Evolutionary conservation across 129 eudicot genomes (phyloP).

Genomic region (Kitagawia praeruptora): DNA sequence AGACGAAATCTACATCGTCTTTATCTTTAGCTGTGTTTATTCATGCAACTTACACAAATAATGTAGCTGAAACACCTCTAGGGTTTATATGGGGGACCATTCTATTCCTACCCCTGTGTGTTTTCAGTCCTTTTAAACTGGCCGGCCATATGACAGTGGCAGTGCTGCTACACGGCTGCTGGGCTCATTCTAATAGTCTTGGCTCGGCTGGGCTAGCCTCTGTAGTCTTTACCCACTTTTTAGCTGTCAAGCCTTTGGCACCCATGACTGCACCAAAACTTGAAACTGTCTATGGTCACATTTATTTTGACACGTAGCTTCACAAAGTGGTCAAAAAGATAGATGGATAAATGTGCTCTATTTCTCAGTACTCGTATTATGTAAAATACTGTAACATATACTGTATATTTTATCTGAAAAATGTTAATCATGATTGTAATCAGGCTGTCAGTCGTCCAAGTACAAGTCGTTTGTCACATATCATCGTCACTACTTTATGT

Average conservation of each 20-base stretch:
- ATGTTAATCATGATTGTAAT: not conserved
- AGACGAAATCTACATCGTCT: not conserved
- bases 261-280: no score
- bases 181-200: not conserved
- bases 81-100: constrained; percentile 31
- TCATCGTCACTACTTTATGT: not conserved
- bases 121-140: constrained; percentile 1
- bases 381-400: no score
- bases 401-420: no score
- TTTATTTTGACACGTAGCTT: no score
- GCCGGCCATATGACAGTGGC: constrained; percentile 11
- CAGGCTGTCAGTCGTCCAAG: not conserved
- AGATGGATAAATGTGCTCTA: no score
- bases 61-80: not conserved
- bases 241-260: no score
- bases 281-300: no score
- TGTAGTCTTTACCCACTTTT: no score
- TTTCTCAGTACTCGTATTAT: no score
- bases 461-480: not conserved
- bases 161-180: constrained; percentile 15
- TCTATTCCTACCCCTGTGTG: constrained; percentile 3
- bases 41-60: not conserved
- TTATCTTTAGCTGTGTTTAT: not conserved
- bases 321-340: no score
- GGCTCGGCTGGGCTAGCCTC: not conserved